Conservation (phyloP, 2,329 filamentous ascomycete genomes). For the Tolypocladium amazonense region DNA sequence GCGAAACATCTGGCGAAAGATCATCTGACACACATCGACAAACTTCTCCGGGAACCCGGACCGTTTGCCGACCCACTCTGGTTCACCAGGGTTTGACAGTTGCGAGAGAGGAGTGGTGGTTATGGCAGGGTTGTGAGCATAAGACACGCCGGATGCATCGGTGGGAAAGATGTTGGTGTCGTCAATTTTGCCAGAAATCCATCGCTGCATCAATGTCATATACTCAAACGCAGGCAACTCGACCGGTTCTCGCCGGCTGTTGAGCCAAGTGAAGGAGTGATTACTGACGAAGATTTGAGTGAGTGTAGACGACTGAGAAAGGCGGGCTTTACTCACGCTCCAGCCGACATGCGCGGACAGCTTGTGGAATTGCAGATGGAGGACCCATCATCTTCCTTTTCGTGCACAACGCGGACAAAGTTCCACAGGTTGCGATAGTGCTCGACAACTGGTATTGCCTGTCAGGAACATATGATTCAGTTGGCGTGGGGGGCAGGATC, state of each 20-base stretch:
- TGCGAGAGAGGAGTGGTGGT: constrained; percentile 50
- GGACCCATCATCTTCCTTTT: constrained; percentile 66
- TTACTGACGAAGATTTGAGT: constrained; percentile 38
- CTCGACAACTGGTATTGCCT: constrained; percentile 63
- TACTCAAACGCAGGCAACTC: constrained; percentile 90
- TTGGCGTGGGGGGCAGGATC: not conserved
- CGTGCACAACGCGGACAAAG: constrained; percentile 81
- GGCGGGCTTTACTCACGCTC: constrained; percentile 55
- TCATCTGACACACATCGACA: constrained; percentile 79
- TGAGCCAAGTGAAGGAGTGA: constrained; percentile 94
- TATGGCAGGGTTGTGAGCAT: constrained; percentile 50
- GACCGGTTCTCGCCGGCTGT: constrained; percentile 75
- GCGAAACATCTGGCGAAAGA: constrained; percentile 97
- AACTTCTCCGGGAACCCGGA: constrained; percentile 90
- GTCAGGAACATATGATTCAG: constrained; percentile 1
- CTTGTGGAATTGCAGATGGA: constrained; percentile 75
- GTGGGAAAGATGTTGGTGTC: constrained; percentile 86
- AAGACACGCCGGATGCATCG: constrained; percentile 61
- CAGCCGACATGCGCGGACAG: constrained; percentile 91
- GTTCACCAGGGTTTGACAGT: constrained; percentile 49
- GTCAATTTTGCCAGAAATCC: constrained; percentile 93
- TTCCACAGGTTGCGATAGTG: constrained; percentile 83
- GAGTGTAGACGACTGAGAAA: not conserved
- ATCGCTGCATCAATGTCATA: constrained; percentile 91
- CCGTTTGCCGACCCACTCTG: constrained; percentile 78